Base-by-base conservation (phyloP, 768 basidiomycete genomes). In the Boletellus ananas region DNA sequence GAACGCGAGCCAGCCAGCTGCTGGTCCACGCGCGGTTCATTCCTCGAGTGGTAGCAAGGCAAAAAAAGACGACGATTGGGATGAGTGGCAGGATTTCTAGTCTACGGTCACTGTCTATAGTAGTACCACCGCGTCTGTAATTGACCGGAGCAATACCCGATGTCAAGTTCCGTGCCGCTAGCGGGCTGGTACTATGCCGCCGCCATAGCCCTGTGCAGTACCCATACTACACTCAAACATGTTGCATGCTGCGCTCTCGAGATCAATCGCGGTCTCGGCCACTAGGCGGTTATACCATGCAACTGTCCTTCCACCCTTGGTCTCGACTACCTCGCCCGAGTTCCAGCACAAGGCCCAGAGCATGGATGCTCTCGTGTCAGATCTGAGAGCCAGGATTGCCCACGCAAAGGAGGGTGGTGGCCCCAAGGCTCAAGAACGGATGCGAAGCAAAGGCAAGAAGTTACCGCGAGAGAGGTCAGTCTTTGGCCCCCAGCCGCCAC, bases 41-140 rank as follows among this genome's bases (percentile, higher is more conserved):
- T 14, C 57, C 23, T 31, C 54, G 29, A 43, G 50, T 27, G 41
- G 50, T 21, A 42, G 50, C 5, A 53, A 61, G 23, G 54, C 63
- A 29, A 60, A 70, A 17, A 73, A 74, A 62, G 73, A 73, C 44
- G 80, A 76, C 54, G 81, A 79, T 36, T 89, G 87, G 83, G 81
- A 84, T 54, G 87, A 87, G 43, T 90, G 87, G 87, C 83, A 89
- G 67, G 85, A 87, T 63, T 89, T 89, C 58, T 90, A 79, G 72
- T 47, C 43, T 35, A 43, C 41, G 16, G 20, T 33, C 20, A 27
- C 29, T 37, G 20, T 47, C 6, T 25, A 34, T 16, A 41, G 33
- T 27, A 42, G 33, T 35, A 42, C 23, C n/a, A 48, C 35, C 39
- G 11, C 17, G 29, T 11, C 29, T 25, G 4, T 23, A 48, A 36